Conservation (phyloP, 2,329 filamentous ascomycete genomes). For the Exophiala calicioides region DNA sequence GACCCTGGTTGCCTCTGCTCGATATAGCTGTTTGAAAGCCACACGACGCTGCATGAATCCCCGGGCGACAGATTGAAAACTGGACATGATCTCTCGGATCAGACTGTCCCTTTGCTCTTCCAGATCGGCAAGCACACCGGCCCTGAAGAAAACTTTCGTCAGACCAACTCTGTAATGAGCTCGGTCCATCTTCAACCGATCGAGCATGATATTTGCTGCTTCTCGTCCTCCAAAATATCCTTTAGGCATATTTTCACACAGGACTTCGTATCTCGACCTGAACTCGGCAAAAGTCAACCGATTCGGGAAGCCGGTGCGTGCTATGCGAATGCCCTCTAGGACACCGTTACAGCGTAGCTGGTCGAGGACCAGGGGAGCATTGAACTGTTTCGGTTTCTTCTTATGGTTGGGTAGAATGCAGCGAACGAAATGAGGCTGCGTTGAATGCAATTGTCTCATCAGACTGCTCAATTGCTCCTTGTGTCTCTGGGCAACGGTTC, state of each 20-base stretch:
- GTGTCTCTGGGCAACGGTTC: conserved; percentile 93
- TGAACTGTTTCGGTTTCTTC: conserved; percentile 91
- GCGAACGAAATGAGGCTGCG: conserved; percentile 95
- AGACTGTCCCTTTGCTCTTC: conserved; percentile 93
- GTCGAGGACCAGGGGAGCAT: conserved; percentile 87
- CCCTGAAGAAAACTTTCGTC: conserved; percentile 97
- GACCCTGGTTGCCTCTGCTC: conserved; percentile 89
- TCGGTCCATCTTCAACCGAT: conserved; percentile 81
- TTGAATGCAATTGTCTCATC: conserved; percentile 92
- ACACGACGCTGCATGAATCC: conserved; percentile 86
- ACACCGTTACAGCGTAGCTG: conserved; percentile 99
- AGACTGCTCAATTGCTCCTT: conserved; percentile 97
- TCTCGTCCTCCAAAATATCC: conserved; percentile 89
- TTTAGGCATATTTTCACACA: conserved; percentile 84
- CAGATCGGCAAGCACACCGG: conserved; percentile 90
- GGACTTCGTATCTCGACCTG: conserved; percentile 90
- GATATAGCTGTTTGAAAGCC: conserved; percentile 89
- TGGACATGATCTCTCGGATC: conserved; percentile 89
- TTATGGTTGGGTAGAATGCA: conserved; percentile 98
- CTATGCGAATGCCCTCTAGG: conserved; percentile 96
- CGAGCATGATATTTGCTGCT: conserved; percentile 81
- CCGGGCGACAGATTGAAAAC: conserved; percentile 88
- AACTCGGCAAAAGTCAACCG: conserved; percentile 90
- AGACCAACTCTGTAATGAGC: conserved; percentile 89
- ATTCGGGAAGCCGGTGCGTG: conserved; percentile 94